Percentiles rank a stretch among this genome's conserved stretches.
Evolutionary conservation across 805 yeast genomes (phyloP).

Genomic region (Huiozyma naganishii): DNA sequence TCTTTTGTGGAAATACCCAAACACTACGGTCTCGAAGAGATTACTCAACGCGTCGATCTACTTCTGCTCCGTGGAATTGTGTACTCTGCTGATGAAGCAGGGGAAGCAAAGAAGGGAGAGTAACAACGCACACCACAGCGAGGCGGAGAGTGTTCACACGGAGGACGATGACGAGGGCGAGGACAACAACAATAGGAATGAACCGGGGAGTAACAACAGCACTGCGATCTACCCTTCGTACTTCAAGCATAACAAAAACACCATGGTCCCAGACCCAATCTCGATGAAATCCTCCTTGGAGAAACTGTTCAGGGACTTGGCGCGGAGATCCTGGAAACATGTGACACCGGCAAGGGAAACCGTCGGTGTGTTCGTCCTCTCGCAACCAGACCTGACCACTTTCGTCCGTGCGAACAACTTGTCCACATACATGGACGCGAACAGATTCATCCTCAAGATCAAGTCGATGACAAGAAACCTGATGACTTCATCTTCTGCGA

Average conservation of each 20-base stretch:
- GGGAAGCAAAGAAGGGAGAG: conserved; percentile 7
- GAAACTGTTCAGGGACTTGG: conserved; percentile 73
- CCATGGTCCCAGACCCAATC: conserved; percentile 18
- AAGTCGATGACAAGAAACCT: conserved; percentile 36
- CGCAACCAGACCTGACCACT: conserved; percentile 41
- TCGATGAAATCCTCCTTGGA: conserved; percentile 39
- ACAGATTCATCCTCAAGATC: conserved; percentile 59
- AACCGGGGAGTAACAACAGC: neutral
- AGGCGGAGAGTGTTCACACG: neutral
- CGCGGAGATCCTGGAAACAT: conserved; percentile 88
- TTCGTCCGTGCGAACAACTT: conserved; percentile 73
- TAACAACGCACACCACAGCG: neutral
- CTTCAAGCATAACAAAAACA: conserved; percentile 22
- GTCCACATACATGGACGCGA: conserved; percentile 81
- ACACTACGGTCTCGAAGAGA: conserved; percentile 63
- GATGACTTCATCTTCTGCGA: conserved; percentile 56
- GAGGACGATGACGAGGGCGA: conserved; percentile 7
- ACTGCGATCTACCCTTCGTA: conserved; percentile 17
- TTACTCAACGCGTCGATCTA: conserved; percentile 66
- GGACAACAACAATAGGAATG: neutral
- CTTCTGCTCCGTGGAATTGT: conserved; percentile 46
- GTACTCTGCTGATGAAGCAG: conserved; percentile 33
- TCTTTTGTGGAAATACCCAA: conserved; percentile 81
- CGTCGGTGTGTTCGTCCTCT: conserved; percentile 61
- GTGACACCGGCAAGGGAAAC: conserved; percentile 39